Base-by-base conservation (phyloP, 805 yeast species). In the Hemisphaericaspora nanyangensis region DNA sequence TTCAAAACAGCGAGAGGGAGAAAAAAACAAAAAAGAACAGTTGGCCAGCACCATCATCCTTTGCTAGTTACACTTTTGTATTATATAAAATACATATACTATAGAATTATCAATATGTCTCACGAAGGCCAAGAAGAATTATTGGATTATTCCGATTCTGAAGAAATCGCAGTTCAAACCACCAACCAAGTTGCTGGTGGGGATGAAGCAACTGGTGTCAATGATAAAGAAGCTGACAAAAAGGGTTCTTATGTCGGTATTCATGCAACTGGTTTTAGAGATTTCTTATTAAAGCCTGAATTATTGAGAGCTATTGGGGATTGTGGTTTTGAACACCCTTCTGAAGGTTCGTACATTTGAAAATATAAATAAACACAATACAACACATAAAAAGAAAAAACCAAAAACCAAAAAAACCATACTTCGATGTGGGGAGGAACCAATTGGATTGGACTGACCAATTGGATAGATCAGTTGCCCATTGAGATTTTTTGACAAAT, bases 321-420 rank as follows among this genome's bases (percentile, higher is more conserved):
- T 70, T 89, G 97, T 76, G 99, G 99, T 76, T 91, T 91, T 63
- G 99, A 91, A 75, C 99, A 91, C 74, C 99, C 99, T 50, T 88
- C 96, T 50, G 99, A 91, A 83, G 95, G 93, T 85, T 71, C 78
- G 93, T 82, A 64, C 57, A 31, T 34, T 34, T 34, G 31, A 15
- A 13, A 29, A 29, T 13, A 13, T 16, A 16, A 10, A 22, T 22
- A 7, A 22, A 10, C 25, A 8, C 18, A n/a, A n/a, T n/a, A n/a
- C n/a, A n/a, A n/a, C n/a, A n/a, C n/a, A n/a, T n/a, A n/a, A n/a
- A n/a, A n/a, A n/a, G n/a, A n/a, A n/a, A n/a, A n/a, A n/a, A n/a
- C n/a, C n/a, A n/a, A n/a, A n/a, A n/a, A n/a, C n/a, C n/a, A n/a
- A n/a, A n/a, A n/a, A n/a, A n/a, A n/a, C n/a, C n/a, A n/a, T n/a